phyloP scores from a whole-genome alignment of 176 grass and related monocot species.

The Carex myosuroides region DNA sequence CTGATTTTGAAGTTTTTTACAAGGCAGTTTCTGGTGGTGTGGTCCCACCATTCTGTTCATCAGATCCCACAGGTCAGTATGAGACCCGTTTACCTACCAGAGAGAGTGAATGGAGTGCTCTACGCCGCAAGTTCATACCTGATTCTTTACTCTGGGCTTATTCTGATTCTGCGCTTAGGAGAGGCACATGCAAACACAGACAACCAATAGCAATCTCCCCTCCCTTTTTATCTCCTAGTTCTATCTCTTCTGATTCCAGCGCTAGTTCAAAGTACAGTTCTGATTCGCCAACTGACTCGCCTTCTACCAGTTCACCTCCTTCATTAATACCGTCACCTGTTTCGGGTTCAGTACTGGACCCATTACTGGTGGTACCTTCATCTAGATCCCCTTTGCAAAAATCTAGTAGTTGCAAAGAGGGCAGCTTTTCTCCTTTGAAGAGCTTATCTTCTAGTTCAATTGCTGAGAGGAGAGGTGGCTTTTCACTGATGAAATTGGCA shows the following conservation, averaged over 20 bases:
- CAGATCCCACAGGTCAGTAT: conserved; percentile 30
- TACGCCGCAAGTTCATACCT: conserved; percentile 68
- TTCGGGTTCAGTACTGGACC: conserved; percentile 4
- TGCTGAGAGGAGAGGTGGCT: conserved; percentile 92
- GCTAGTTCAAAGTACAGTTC: conserved; percentile 84
- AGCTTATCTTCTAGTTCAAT: conserved; percentile 42
- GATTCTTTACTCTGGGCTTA: conserved; percentile 36
- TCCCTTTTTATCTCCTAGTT: conserved; percentile 81
- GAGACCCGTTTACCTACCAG: conserved; percentile 90
- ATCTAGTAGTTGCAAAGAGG: conserved; percentile 40
- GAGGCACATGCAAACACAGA: conserved; percentile 32
- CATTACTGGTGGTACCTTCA: conserved; percentile 36
- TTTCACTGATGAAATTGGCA: conserved; percentile 73
- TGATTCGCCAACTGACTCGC: conserved; percentile 83
- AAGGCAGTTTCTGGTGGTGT: conserved; percentile 84
- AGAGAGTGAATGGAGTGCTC: conserved; percentile 76
- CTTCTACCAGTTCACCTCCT: conserved; percentile 59
- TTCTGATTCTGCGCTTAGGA: conserved; percentile 62
- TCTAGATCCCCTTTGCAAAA: conserved; percentile 58
- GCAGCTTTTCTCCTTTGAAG: conserved; percentile 44
- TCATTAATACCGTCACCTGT: conserved; percentile 51
- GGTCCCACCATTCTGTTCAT: conserved; percentile 75
- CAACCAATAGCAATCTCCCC: conserved; percentile 57
- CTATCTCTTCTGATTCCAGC: conserved; percentile 73
- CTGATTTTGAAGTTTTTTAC: conserved; percentile 73